Percentiles rank a stretch among this genome's conserved stretches.
Evolutionary conservation across 257 asterid species (phyloP).

Genomic region (Jaltomata sinuosa): DNA sequence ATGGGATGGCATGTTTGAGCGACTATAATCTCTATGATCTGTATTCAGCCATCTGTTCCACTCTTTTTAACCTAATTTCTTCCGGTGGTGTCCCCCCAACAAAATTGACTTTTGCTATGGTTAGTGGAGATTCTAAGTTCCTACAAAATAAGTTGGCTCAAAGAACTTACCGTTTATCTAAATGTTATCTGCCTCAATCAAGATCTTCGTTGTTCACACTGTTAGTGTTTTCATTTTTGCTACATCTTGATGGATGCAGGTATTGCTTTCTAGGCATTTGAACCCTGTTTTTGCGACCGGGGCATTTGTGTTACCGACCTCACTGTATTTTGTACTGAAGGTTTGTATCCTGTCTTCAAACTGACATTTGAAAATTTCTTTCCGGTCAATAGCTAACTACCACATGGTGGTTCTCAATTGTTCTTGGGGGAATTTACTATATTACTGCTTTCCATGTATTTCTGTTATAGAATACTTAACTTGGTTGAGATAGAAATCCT

Average conservation of each 20-base stretch:
- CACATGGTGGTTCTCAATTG: neutral
- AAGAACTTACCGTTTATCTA: neutral
- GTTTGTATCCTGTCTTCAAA: slow-evolving; percentile 23
- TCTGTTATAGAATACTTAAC: neutral
- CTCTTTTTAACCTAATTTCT: neutral
- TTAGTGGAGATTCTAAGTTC: neutral
- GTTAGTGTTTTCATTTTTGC: neutral
- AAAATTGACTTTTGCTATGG: neutral
- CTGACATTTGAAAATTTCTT: neutral
- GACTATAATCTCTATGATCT: neutral
- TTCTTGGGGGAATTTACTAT: neutral
- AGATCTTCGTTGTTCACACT: neutral
- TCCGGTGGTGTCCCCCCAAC: neutral
- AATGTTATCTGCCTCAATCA: neutral
- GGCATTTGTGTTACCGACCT: slow-evolving; percentile 74
- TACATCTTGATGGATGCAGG: slow-evolving; percentile 35
- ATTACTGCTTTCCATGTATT: neutral
- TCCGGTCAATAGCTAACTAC: neutral
- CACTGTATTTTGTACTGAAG: slow-evolving; percentile 76
- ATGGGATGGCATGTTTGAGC: neutral
- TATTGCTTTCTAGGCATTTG: slow-evolving; percentile 59
- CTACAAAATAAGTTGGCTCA: neutral
- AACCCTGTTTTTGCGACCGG: slow-evolving; percentile 68
- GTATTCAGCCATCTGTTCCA: neutral
- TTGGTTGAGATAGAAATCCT: neutral